Percentiles rank a stretch among this genome's conserved stretches.
phyloP scores from a whole-genome alignment of 805 yeast species.

The Candida endomychidarum region DNA sequence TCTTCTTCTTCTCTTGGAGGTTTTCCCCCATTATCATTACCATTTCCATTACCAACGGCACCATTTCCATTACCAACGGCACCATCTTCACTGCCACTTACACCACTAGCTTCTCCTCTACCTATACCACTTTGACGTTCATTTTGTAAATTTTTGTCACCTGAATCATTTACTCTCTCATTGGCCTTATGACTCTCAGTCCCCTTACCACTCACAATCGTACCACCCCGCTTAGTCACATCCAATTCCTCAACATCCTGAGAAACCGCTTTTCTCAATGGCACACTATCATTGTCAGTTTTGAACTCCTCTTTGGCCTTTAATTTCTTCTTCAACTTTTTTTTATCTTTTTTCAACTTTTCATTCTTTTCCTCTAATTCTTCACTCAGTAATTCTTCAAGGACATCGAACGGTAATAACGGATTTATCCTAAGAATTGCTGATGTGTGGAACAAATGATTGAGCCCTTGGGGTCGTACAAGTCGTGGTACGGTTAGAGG shows the following conservation, averaged over 20 bases:
- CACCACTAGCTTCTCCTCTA: too few species aligned
- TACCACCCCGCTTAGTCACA: neutral
- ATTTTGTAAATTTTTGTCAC: too few species aligned
- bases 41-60: slow-evolving; percentile 9
- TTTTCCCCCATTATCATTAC: slow-evolving; percentile 12
- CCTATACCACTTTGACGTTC: too few species aligned
- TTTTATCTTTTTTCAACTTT: slow-evolving; percentile 28
- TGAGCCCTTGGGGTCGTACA: neutral
- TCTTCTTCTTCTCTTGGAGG: slow-evolving; percentile 5
- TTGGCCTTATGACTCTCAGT: too few species aligned
- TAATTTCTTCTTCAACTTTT: slow-evolving; percentile 23
- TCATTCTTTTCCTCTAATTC: slow-evolving; percentile 29
- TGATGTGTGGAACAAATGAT: neutral
- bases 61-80: neutral
- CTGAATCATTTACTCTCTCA: too few species aligned
- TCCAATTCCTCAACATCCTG: slow-evolving; percentile 9
- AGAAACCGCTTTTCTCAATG: slow-evolving; percentile 12
- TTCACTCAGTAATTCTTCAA: slow-evolving; percentile 35
- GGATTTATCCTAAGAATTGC: slow-evolving; percentile 29
- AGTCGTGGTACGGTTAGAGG: neutral
- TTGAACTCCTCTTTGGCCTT: slow-evolving; percentile 13
- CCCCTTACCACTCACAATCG: too few species aligned
- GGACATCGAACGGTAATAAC: slow-evolving; percentile 41
- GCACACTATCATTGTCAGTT: slow-evolving; percentile 13
- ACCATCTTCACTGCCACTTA: neutral